Conservation (phyloP, 2,329 filamentous ascomycete genomes). For the Plectosphaerella cucumerina region DNA sequence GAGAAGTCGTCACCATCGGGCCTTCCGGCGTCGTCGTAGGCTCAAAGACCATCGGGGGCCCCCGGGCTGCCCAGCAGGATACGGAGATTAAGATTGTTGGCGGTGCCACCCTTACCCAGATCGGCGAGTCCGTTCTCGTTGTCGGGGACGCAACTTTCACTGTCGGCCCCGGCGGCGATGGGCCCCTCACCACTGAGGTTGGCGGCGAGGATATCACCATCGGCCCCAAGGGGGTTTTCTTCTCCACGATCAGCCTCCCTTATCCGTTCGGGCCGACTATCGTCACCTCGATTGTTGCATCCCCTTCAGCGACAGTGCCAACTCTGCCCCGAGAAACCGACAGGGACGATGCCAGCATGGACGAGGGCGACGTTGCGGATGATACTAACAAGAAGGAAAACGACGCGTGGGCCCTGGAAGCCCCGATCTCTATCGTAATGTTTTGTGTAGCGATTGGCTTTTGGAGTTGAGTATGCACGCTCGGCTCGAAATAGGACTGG, state of each 20-base stretch:
- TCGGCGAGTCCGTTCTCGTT: slow-evolving; percentile 44
- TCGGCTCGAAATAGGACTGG: no score
- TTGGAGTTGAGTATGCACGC: slow-evolving; percentile 18
- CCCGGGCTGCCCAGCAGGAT: slow-evolving; percentile 24
- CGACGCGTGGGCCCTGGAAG: slow-evolving; percentile 3
- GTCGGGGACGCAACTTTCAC: slow-evolving; percentile 47
- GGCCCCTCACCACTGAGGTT: slow-evolving; percentile 38
- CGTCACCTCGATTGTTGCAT: slow-evolving; percentile 34
- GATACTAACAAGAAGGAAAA: background rate
- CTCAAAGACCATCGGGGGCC: slow-evolving; percentile 39
- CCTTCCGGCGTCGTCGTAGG: slow-evolving; percentile 37
- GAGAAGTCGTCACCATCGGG: slow-evolving; percentile 47
- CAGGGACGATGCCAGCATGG: slow-evolving; percentile 12
- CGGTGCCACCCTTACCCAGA: slow-evolving; percentile 46
- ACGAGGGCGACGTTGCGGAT: background rate
- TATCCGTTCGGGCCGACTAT: slow-evolving; percentile 41
- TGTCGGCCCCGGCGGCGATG: slow-evolving; percentile 38
- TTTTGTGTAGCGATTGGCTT: slow-evolving; percentile 36
- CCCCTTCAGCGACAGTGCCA: slow-evolving; percentile 18
- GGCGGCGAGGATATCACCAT: slow-evolving; percentile 48
- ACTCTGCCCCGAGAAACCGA: slow-evolving; percentile 3
- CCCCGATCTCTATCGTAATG: slow-evolving; percentile 4
- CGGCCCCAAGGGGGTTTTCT: slow-evolving; percentile 42
- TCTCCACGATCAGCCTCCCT: slow-evolving; percentile 39
- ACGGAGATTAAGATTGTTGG: slow-evolving; percentile 44